A percentile compares a stretch with the other conserved stretches of the same genome.
phyloP scores from a whole-genome alignment of 1,284 basidiomycete species.

The Irpex sp. region DNA sequence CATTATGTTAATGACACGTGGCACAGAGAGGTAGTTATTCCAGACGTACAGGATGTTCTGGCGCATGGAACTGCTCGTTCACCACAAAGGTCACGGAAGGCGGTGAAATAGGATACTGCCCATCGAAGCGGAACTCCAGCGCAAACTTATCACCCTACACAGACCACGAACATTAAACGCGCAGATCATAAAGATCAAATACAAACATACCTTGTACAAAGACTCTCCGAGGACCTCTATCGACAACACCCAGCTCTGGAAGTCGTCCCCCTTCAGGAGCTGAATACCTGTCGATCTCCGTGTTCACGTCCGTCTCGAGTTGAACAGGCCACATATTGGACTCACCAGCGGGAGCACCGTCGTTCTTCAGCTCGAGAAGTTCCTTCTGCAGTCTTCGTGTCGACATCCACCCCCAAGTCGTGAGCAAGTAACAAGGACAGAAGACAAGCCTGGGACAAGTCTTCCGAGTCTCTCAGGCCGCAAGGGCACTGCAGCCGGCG shows the following conservation, averaged over 20 bases:
- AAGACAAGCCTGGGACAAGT: background rate
- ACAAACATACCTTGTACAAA: conserved; percentile 55
- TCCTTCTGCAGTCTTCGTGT: conserved; percentile 65
- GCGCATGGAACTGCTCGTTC: conserved; percentile 54
- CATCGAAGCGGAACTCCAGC: conserved; percentile 74
- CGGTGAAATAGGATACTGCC: conserved; percentile 74
- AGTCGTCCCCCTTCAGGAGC: conserved; percentile 69
- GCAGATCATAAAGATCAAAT: background rate
- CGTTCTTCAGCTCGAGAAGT: conserved; percentile 62
- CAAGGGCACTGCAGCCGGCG: background rate
- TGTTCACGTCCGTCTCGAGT: background rate
- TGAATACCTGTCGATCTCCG: conserved; percentile 50
- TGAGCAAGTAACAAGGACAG: background rate
- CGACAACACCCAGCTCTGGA: conserved; percentile 68
- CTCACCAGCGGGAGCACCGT: conserved; percentile 69
- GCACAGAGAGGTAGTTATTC: background rate
- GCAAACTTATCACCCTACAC: conserved; percentile 69
- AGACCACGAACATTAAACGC: background rate
- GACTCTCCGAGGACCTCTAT: conserved; percentile 80
- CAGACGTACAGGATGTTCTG: conserved; percentile 67
- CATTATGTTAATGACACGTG: conserved; percentile 11
- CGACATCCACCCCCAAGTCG: background rate
- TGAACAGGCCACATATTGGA: background rate
- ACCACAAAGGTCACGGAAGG: conserved; percentile 83
- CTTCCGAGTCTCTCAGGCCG: background rate